Evolutionary conservation across 2,329 filamentous ascomycete species (phyloP).

Genomic region (Talaromyces funiculosus): DNA sequence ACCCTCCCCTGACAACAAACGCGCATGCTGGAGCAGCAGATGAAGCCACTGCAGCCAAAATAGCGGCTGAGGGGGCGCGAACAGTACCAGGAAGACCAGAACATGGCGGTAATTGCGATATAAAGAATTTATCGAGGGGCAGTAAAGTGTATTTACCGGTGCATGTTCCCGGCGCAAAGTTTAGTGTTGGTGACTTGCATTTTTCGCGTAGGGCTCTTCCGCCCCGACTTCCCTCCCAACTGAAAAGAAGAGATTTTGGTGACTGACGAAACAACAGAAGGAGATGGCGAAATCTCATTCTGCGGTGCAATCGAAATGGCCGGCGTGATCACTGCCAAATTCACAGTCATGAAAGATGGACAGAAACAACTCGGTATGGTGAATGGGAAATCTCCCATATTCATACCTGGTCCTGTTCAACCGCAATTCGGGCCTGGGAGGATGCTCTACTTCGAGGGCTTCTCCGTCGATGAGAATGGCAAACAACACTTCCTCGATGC

Average conservation of each 20-base stretch:
- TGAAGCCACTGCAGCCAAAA: constrained; percentile 55
- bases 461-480: constrained; percentile 79
- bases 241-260: background rate
- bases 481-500: constrained; percentile 88
- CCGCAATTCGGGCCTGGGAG: constrained; percentile 78
- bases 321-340: constrained; percentile 83
- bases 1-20: constrained; percentile 66
- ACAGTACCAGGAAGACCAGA: constrained; percentile 73
- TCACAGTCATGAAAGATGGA: constrained; percentile 78
- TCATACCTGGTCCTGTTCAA: constrained; percentile 79
- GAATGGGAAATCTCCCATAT: constrained; percentile 66
- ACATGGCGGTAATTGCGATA: constrained; percentile 86
- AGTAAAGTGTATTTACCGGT: constrained; percentile 83
- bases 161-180: constrained; percentile 80
- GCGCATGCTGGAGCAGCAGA: constrained; percentile 65
- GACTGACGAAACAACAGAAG: constrained; percentile 45
- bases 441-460: constrained; percentile 82
- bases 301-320: constrained; percentile 93
- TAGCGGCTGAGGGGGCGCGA: constrained; percentile 72
- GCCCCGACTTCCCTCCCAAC: no score
- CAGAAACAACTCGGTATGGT: constrained; percentile 63
- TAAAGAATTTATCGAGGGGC: constrained; percentile 76
- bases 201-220: constrained; percentile 49
- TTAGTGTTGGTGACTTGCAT: constrained; percentile 82
- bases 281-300: constrained; percentile 86